Base-by-base conservation (phyloP, 2,329 filamentous ascomycete genomes). In the Chrysoporthe deuterocubensis region DNA sequence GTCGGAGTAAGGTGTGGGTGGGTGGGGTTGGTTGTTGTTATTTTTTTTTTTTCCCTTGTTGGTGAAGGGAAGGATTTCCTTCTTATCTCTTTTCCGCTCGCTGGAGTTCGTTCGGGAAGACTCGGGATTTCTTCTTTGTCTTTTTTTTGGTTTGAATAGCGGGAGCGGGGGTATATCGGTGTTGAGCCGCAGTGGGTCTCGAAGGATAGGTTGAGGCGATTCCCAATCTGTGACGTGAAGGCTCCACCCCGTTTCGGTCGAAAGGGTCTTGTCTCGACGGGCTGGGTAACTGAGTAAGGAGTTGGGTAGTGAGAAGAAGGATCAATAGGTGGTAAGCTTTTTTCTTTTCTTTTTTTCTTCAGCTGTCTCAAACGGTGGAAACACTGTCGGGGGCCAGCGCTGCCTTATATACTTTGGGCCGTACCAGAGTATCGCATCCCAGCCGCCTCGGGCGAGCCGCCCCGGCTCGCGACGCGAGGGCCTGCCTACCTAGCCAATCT, bases 81-180 rank as follows among this genome's bases (percentile, higher is more conserved):
- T 26, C 14, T 5, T 46, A 40, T 40, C 37, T 40, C 46, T 21
- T 54, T 0, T 26, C 26, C 26, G 26, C 26, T 2, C 26, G 26
- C 26, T 26, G 26, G 26, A 26, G 26, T 26, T 26, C 26, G 26
- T 26, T 40, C 54, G 54, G 54, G 26, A 52, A 32, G 21, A 52
- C 2, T 14, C 21, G n/a, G n/a, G 46, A 26, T 18, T 46, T 18
- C 14, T 46, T 46, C 14, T 46, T n/a, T 5, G 26, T 18, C 11
- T 46, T 46, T n/a, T n/a, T 46, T 46, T 18, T 46, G 44, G 44
- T 46, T 5, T 46, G 2, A n/a, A 46, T 57, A 2, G 37, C 14
- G 54, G 18, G 56, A 58, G 56, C 67, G 67, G 67, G 52, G 52
- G 7, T 58, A 69, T 42, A 46, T 69, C 67, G 67, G 67, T 64